Base-by-base conservation (phyloP, 805 yeast genomes). In the Hanseniaspora pseudoguilliermondii region DNA sequence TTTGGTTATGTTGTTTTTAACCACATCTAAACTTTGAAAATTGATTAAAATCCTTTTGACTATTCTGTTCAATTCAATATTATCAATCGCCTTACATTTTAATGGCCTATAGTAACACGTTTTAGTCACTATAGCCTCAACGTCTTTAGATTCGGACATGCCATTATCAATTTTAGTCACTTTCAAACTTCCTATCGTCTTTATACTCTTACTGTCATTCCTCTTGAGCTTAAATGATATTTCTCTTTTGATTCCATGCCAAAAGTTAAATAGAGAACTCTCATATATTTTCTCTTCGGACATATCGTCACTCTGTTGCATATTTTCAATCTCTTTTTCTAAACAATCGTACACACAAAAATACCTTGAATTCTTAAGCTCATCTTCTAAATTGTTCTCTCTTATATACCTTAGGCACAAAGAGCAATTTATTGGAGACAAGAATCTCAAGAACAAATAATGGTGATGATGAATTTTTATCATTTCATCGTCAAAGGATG, bases 191-290 rank as follows among this genome's bases (percentile, higher is more conserved):
- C 55, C 55, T 35, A 52, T 44, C 9, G 55, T 52, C 7, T 44
- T 44, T 9, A 52, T 52, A 18, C 42, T 35, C 23, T 44, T 52
- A 29, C 44, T 44, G 10, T 52, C 49, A 27, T 25, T 9, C 25
- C 35, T 40, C 39, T 25, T 43, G 5, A 52, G 21, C 47, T 52
- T 52, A 25, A 52, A 52, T 13, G 55, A 52, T 25, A 52, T 43
- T 27, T 52, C 55, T 52, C 55, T 36, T 52, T 52, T 52, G 21
- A 52, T 52, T 23, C 49, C 55, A 44, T 40, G 39, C 55, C 55
- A 52, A 13, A 52, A 35, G 8, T 50, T 42, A 23, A 21, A 39
- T 2, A 50, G n/a, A n/a, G 44, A 44, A 13, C 29, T 42, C 5
- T 29, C 25, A 34, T 35, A 44, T 16, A 44, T 13, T 27, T 44